A percentile compares a stretch with the other conserved stretches of the same genome.
Conservation (phyloP, 1,284 basidiomycete species). For the Rhodotorula sp. region DNA sequence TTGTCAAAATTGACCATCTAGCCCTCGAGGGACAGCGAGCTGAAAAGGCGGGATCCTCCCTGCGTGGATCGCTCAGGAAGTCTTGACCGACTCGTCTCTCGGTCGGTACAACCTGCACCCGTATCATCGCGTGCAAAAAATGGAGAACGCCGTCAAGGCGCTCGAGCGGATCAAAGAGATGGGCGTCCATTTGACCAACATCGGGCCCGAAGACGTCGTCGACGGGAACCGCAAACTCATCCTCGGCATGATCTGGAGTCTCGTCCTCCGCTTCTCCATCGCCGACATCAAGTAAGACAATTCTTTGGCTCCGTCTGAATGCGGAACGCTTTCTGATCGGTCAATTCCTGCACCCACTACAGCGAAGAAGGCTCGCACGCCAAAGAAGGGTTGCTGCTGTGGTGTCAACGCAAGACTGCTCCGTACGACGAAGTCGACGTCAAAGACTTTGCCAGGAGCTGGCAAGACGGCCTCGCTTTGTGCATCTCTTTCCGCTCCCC, state of each 20-base stretch:
- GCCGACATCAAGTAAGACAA: slow-evolving; percentile 85
- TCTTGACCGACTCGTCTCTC: slow-evolving; percentile 68
- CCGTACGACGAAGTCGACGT: slow-evolving; percentile 89
- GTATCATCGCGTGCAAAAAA: slow-evolving; percentile 89
- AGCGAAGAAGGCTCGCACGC: slow-evolving; percentile 96
- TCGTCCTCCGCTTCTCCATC: slow-evolving; percentile 94
- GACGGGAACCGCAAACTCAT: slow-evolving; percentile 97
- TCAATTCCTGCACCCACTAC: slow-evolving; percentile 17
- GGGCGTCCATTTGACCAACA: slow-evolving; percentile 95
- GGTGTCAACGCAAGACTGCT: slow-evolving; percentile 95
- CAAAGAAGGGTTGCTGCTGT: slow-evolving; percentile 90
- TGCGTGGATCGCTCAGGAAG: slow-evolving; percentile 48
- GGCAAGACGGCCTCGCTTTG: slow-evolving; percentile 93
- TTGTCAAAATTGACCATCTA: not conserved
- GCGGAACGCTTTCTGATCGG: not conserved
- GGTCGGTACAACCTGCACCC: slow-evolving; percentile 89
- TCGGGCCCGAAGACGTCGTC: slow-evolving; percentile 97
- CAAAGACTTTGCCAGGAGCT: slow-evolving; percentile 86
- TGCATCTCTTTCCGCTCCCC: slow-evolving; percentile 52
- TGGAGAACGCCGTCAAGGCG: slow-evolving; percentile 96
- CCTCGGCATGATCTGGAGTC: slow-evolving; percentile 97
- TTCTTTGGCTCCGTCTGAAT: not conserved
- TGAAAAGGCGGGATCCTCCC: too few relatives aligned
- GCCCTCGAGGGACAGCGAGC: slow-evolving; percentile 14
- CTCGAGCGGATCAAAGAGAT: slow-evolving; percentile 91